Conservation (phyloP, 225 moss, liverwort and hornwort species). For the Pleurozium schreberi region DNA sequence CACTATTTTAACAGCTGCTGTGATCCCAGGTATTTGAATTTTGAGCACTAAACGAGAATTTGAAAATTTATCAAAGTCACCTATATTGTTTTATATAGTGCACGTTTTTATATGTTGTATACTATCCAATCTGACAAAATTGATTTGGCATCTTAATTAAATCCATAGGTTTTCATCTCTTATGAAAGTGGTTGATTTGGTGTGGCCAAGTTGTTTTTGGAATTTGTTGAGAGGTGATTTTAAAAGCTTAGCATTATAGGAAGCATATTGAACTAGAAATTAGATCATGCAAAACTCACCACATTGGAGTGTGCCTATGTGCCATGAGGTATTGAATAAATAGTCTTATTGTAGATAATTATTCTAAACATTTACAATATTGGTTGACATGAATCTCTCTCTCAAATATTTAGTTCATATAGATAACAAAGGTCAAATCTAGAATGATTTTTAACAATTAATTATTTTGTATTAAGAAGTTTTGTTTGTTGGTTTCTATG, state of each 20-base stretch:
- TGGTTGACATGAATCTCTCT: neutral
- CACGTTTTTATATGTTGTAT: neutral
- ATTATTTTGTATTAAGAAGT: constrained; percentile 48
- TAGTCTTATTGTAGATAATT: neutral
- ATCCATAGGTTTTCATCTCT: neutral
- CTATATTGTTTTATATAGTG: too few species aligned
- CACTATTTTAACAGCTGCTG: constrained; percentile 31
- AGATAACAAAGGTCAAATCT: neutral
- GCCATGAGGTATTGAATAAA: neutral
- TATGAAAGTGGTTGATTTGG: neutral
- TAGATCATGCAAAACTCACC: neutral
- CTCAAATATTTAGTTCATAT: neutral
- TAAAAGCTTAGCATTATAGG: neutral
- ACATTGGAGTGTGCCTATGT: neutral
- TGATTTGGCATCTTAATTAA: neutral
- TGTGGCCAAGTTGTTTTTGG: neutral
- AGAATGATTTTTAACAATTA: neutral
- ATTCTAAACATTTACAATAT: neutral
- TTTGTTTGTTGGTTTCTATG: constrained; percentile 53
- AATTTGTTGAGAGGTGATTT: neutral
- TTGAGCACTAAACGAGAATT: neutral
- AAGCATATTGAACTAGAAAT: neutral
- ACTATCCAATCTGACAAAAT: neutral
- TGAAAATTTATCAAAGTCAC: neutral
- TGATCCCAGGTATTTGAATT: constrained; percentile 59